These are phyloP conservation scores for Cercospora zeae-maydis DNA, from an alignment of 2,329 filamentous ascomycete genomes.

Conservation along the genomic window DNA sequence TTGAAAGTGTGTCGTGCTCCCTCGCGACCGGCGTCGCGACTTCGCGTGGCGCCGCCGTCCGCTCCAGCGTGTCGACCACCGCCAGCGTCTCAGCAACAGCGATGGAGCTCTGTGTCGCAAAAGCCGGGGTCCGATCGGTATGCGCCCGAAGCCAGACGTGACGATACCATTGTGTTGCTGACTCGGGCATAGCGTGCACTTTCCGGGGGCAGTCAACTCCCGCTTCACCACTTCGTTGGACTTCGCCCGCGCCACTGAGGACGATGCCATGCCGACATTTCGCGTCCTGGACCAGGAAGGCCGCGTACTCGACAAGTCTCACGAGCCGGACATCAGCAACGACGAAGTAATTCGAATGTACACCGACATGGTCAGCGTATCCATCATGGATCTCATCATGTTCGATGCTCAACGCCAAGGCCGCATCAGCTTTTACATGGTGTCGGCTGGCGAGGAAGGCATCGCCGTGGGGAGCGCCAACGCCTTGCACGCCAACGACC, in stretches of 20 bases:
- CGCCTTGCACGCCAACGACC: constrained; percentile 76
- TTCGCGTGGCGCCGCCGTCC: neutral
- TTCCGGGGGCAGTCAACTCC: constrained; percentile 93
- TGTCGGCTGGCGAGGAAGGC: constrained; percentile 87
- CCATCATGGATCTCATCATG: constrained; percentile 96
- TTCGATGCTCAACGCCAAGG: constrained; percentile 96
- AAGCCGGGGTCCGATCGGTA: constrained; percentile 59
- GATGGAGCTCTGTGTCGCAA: constrained; percentile 57
- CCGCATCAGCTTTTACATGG: constrained; percentile 96
- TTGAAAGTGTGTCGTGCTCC: constrained; percentile 10
- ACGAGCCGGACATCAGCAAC: constrained; percentile 62
- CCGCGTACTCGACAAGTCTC: constrained; percentile 69
- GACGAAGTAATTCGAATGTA: constrained; percentile 61
- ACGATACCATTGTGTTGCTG: neutral
- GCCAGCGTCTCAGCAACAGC: constrained; percentile 25
- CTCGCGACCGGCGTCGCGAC: neutral
- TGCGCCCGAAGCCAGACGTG: neutral
- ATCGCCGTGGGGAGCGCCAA: constrained; percentile 86
- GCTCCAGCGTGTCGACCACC: neutral
- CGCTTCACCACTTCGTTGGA: constrained; percentile 78
- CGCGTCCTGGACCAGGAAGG: constrained; percentile 89
- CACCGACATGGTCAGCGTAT: constrained; percentile 63
- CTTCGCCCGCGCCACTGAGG: constrained; percentile 70
- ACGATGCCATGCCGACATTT: constrained; percentile 81
- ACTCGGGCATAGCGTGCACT: constrained; percentile 51